Conservation (phyloP, 1,139 yeast genomes). For the Candida frijolesensis region DNA sequence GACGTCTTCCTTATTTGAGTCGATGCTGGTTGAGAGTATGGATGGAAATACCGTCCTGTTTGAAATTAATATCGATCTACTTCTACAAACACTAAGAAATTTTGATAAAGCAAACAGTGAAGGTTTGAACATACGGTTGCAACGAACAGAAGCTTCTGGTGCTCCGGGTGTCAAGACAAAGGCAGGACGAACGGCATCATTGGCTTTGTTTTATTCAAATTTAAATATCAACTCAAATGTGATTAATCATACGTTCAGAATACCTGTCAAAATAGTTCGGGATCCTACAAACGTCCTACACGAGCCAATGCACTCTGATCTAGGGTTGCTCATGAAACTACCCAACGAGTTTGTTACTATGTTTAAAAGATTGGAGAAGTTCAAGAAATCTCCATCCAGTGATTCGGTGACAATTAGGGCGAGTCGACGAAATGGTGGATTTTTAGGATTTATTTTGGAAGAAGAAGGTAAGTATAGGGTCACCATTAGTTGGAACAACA, state of each 20-base stretch:
- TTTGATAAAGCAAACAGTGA: slow-evolving; percentile 56
- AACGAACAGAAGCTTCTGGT: slow-evolving; percentile 42
- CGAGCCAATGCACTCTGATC: slow-evolving; percentile 52
- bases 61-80: slow-evolving; percentile 58
- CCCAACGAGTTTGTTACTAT: slow-evolving; percentile 50
- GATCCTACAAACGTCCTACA: slow-evolving; percentile 42
- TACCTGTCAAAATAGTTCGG: slow-evolving; percentile 57
- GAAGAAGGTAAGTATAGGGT: slow-evolving; percentile 57
- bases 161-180: slow-evolving; percentile 25
- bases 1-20: slow-evolving; percentile 46
- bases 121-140: slow-evolving; percentile 54
- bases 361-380: slow-evolving; percentile 59
- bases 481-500: slow-evolving; percentile 60
- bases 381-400: slow-evolving; percentile 38
- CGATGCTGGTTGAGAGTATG: slow-evolving; percentile 47
- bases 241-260: slow-evolving; percentile 59
- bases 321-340: slow-evolving; percentile 52
- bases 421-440: slow-evolving; percentile 37
- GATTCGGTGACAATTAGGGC: slow-evolving; percentile 39
- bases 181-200: slow-evolving; percentile 48
- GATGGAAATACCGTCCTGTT: slow-evolving; percentile 52
- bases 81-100: slow-evolving; percentile 54
- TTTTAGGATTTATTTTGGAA: slow-evolving; percentile 50
- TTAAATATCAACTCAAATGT: slow-evolving; percentile 32
- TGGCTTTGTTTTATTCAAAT: slow-evolving; percentile 53